These are phyloP conservation scores for Mortierella antarctica DNA, from an alignment of 192 early-diverging fungal genomes.

Conservation along the genomic window DNA sequence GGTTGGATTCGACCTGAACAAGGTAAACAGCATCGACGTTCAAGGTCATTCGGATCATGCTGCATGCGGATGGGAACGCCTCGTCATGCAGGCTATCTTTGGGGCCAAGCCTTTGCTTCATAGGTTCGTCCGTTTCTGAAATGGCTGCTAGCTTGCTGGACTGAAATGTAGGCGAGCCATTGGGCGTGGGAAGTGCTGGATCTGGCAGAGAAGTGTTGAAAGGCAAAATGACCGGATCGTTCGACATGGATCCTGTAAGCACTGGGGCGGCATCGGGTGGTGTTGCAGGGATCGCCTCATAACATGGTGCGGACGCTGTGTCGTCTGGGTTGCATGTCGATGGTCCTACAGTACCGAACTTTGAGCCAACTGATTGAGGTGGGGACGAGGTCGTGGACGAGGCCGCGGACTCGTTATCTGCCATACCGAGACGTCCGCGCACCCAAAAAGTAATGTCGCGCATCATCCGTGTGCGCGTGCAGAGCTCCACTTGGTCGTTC, in stretches of 20 bases:
- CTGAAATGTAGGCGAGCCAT: conserved; percentile 23
- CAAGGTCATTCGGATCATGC: conserved; percentile 31
- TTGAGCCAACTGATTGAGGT: not conserved
- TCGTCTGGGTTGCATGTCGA: too few species aligned
- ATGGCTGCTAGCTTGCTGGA: not conserved
- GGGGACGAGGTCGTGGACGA: not conserved
- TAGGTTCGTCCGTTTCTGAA: not conserved
- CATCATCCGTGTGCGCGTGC: conserved; percentile 59
- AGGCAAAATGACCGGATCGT: not conserved
- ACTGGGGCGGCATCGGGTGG: not conserved
- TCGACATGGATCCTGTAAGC: not conserved
- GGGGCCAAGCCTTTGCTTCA: not conserved
- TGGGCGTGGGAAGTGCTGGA: conserved; percentile 23
- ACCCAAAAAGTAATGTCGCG: conserved; percentile 46
- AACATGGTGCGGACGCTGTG: too few species aligned
- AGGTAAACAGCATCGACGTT: conserved; percentile 36
- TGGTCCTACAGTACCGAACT: too few species aligned
- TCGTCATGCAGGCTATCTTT: conserved; percentile 7
- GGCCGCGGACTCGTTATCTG: not conserved
- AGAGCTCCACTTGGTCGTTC: conserved; percentile 54
- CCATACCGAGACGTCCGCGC: conserved; percentile 30
- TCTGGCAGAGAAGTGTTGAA: not conserved
- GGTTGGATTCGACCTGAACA: conserved; percentile 7
- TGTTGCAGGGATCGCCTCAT: not conserved
- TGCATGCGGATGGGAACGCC: conserved; percentile 36